phyloP scores from a whole-genome alignment of 805 yeast species.

The Candida gorgasii region DNA sequence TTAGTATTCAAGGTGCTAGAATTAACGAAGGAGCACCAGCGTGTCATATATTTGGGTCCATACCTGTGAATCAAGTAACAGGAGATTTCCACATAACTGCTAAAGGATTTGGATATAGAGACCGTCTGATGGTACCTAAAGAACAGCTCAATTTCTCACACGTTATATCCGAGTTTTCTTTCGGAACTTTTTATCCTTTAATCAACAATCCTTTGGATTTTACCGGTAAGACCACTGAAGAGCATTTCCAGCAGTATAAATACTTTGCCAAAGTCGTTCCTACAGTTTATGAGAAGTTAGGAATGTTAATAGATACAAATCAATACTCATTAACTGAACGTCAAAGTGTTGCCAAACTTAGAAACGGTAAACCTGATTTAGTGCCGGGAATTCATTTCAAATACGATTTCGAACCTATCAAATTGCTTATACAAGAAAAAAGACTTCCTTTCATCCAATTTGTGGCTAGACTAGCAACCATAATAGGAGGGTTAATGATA shows the following conservation, averaged over 20 bases:
- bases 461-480: conserved; percentile 73
- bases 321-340: conserved; percentile 76
- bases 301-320: conserved; percentile 72
- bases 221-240: conserved; percentile 58
- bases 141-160: conserved; percentile 77
- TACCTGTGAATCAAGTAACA: conserved; percentile 80
- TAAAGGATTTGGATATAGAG: conserved; percentile 64
- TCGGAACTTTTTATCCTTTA: conserved; percentile 86
- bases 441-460: conserved; percentile 79
- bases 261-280: conserved; percentile 84
- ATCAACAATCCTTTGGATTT: conserved; percentile 85
- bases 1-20: conserved; percentile 44
- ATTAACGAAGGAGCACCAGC: conserved; percentile 62
- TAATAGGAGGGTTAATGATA: conserved; percentile 78
- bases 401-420: conserved; percentile 88
- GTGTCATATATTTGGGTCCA: conserved; percentile 81
- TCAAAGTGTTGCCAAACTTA: conserved; percentile 26
- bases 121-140: conserved; percentile 45
- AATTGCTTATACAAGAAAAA: conserved; percentile 64
- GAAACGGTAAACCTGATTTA: conserved; percentile 22
- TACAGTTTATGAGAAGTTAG: conserved; percentile 69
- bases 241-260: conserved; percentile 51
- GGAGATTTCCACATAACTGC: conserved; percentile 88
- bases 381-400: conserved; percentile 80
- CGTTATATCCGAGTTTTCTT: conserved; percentile 81